Conservation (phyloP, 1,139 yeast genomes). For the Yamadazyma membranifaciens region DNA sequence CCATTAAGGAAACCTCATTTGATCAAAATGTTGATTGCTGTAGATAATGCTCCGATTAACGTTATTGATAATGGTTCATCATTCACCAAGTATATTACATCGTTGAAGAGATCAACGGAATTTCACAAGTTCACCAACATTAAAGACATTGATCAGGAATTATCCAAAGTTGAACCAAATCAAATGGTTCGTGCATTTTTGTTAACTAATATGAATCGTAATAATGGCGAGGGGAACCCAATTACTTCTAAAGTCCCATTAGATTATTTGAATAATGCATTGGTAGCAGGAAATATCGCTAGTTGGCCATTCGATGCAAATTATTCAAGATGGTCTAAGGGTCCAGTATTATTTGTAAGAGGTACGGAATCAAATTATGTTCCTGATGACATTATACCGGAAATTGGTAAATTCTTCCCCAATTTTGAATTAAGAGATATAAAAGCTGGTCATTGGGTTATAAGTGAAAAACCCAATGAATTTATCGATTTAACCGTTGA, state of each 20-base stretch:
- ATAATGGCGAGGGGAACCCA: conserved; percentile 25
- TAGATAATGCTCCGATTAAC: conserved; percentile 88
- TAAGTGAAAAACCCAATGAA: conserved; percentile 73
- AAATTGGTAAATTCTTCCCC: conserved; percentile 79
- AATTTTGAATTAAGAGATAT: conserved; percentile 70
- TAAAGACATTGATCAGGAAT: conserved; percentile 66
- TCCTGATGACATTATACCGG: conserved; percentile 80
- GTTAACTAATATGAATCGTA: conserved; percentile 61
- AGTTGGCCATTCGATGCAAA: conserved; percentile 74
- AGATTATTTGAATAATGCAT: conserved; percentile 59
- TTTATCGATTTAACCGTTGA: conserved; percentile 58
- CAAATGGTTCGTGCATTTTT: conserved; percentile 73
- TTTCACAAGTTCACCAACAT: conserved; percentile 44
- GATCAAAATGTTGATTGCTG: conserved; percentile 65
- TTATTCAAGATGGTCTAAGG: conserved; percentile 52
- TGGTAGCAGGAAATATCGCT: conserved; percentile 63
- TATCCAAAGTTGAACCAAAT: conserved; percentile 62
- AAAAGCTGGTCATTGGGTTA: conserved; percentile 90
- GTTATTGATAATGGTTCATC: conserved; percentile 49
- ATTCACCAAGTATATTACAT: conserved; percentile 67
- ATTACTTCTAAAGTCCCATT: conserved; percentile 65
- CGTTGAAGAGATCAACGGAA: conserved; percentile 54
- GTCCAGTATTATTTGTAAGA: conserved; percentile 76
- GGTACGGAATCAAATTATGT: conserved; percentile 77
- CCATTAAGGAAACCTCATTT: conserved; percentile 68